phyloP scores from a whole-genome alignment of 805 yeast genomes.

The Candida coleopterorum region DNA sequence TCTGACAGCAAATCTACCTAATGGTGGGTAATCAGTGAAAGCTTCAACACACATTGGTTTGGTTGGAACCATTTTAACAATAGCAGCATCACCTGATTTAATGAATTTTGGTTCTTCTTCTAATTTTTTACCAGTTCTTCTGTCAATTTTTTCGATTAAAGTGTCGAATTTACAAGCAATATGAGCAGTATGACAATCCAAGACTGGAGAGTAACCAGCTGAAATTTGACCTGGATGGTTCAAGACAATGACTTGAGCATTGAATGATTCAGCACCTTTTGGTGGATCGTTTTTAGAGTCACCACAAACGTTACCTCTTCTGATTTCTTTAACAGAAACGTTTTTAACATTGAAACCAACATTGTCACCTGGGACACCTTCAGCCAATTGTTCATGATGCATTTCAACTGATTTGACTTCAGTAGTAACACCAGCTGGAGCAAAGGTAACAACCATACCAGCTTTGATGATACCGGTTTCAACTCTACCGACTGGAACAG shows the following conservation, averaged over 20 bases:
- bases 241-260: constrained; percentile 81
- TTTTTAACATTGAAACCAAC: constrained; percentile 89
- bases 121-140: constrained; percentile 49
- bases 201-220: constrained; percentile 87
- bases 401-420: constrained; percentile 82
- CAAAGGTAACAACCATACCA: constrained; percentile 85
- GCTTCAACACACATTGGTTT: constrained; percentile 43
- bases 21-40: constrained; percentile 42
- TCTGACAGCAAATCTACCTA: constrained; percentile 69
- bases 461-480: constrained; percentile 90
- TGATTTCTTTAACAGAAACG: constrained; percentile 82
- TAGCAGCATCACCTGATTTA: constrained; percentile 38
- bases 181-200: constrained; percentile 92
- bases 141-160: constrained; percentile 79
- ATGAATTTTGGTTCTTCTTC: constrained; percentile 31
- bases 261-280: constrained; percentile 71
- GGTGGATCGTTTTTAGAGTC: constrained; percentile 90
- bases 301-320: constrained; percentile 92
- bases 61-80: constrained; percentile 40
- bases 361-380: constrained; percentile 89
- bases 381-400: constrained; percentile 77
- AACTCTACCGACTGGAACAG: constrained; percentile 92
- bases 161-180: constrained; percentile 85
- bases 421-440: constrained; percentile 89
- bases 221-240: constrained; percentile 92